Evolutionary conservation across 2,329 filamentous ascomycete genomes (phyloP).

Genomic region (Verticillium albo-atrum): DNA sequence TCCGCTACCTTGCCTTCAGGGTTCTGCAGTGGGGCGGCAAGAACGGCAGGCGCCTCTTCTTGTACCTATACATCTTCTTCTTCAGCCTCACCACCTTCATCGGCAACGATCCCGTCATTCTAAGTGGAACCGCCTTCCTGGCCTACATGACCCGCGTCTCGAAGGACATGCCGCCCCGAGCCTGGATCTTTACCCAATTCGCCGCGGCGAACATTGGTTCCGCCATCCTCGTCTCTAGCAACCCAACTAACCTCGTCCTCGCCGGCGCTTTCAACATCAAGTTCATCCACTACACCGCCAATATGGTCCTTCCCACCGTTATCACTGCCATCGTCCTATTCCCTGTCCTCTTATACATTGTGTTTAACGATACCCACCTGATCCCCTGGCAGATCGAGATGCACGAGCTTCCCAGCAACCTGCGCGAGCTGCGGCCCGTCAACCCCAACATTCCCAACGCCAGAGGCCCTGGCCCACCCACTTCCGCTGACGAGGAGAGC

Average conservation of each 20-base stretch:
- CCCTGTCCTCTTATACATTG: conserved; percentile 63
- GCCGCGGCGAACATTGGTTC: conserved; percentile 69
- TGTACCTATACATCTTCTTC: conserved; percentile 70
- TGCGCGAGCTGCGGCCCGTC: conserved; percentile 49
- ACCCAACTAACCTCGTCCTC: conserved; percentile 70
- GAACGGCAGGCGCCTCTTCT: conserved; percentile 61
- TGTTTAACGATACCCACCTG: conserved; percentile 61
- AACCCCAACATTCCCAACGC: conserved; percentile 53
- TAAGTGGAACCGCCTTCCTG: conserved; percentile 69
- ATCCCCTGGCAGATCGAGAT: conserved; percentile 63
- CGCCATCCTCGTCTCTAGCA: conserved; percentile 71
- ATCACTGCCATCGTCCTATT: conserved; percentile 64
- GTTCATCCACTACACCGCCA: conserved; percentile 68
- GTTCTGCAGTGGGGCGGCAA: conserved; percentile 63
- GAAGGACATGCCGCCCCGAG: conserved; percentile 66
- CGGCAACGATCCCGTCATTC: conserved; percentile 70
- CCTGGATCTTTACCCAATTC: conserved; percentile 71
- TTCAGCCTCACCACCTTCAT: conserved; percentile 62
- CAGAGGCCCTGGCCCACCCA: conserved; percentile 44
- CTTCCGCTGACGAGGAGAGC: conserved; percentile 40
- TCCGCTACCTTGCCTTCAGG: conserved; percentile 65
- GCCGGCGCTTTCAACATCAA: conserved; percentile 68
- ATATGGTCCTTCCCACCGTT: conserved; percentile 70
- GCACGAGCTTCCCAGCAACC: conserved; percentile 59
- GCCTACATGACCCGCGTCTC: conserved; percentile 73